Base-by-base conservation (phyloP, 2,329 filamentous ascomycete genomes). In the Diaporthe citriasiana region DNA sequence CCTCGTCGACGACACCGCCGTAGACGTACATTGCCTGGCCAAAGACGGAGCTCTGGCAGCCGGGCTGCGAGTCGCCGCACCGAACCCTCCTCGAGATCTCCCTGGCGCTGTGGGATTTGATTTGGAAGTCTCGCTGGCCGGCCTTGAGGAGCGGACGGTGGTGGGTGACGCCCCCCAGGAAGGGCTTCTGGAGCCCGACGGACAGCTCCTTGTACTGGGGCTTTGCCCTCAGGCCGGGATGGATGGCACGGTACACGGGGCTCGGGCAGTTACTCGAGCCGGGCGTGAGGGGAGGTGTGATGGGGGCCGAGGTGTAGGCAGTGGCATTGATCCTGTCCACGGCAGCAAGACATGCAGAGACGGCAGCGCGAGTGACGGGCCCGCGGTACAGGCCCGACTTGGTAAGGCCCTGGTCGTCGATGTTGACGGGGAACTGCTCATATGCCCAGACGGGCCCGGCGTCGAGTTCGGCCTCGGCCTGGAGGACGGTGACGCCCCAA, bases 391-490 rank as follows among this genome's bases (percentile, higher is more conserved):
- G 77, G 35, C 80, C 82, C 0, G 84, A 84, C 71, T 85, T 85
- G 40, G 83, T 85, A 42, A 85, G 74, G 25, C 78, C 77, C 7
- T 79, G 76, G 42, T 83, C 81, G 74, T 85, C 83, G 70, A 85
- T 84, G 77, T 85, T 76, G 72, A 85, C 77, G 8, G 79, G 76
- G 74, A 85, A 85, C 73, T 85, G 84, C 50, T 85, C 83, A 73
- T 82, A 85, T 0, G 83, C 83, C 84, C 84, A 85, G 10, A 85
- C 82, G 0, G 83, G 84, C 9, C 84, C 84, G n/a, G 82, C 83
- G 69, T 85, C 84, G 71, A 85, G 82, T 57, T 84, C 79, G 69
- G 82, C 83, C 25, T 82, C 82, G 13, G 84, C 84, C 75, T 85
- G 81, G 9, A 82, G 77, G 25, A 85, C 80, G 4, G 84, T 85